Evolutionary conservation across 495 filamentous ascomycete genomes (phyloP).

Genomic region (Halenospora varia): DNA sequence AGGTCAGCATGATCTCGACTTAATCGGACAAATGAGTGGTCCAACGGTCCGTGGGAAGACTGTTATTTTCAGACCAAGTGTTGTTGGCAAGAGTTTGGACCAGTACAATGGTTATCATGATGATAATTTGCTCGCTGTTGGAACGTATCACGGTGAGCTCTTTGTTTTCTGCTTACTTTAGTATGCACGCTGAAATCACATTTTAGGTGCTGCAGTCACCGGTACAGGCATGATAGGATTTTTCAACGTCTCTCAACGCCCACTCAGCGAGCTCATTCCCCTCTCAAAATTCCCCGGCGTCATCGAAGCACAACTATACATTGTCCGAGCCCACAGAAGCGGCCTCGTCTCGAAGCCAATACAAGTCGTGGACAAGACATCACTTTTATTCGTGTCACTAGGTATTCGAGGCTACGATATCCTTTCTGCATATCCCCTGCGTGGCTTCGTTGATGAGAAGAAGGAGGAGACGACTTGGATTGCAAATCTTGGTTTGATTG

Average conservation of each 20-base stretch:
- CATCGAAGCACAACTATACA: slow-evolving; percentile 46
- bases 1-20: slow-evolving; percentile 65
- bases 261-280: slow-evolving; percentile 60
- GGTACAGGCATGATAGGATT: slow-evolving; percentile 77
- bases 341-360: slow-evolving; percentile 56
- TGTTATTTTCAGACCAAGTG: slow-evolving; percentile 71
- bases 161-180: not conserved
- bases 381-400: slow-evolving; percentile 56
- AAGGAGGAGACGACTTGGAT: slow-evolving; percentile 35
- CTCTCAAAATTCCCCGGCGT: slow-evolving; percentile 72
- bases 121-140: slow-evolving; percentile 68
- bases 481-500: slow-evolving; percentile 75
- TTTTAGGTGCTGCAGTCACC: slow-evolving; percentile 52
- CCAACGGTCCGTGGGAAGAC: slow-evolving; percentile 62
- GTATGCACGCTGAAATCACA: slow-evolving; percentile 3
- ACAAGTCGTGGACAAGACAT: slow-evolving; percentile 30
- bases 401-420: slow-evolving; percentile 73
- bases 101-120: slow-evolving; percentile 73
- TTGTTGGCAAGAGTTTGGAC: slow-evolving; percentile 64
- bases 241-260: slow-evolving; percentile 67
- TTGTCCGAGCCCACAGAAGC: slow-evolving; percentile 68
- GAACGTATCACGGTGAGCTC: slow-evolving; percentile 58
- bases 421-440: slow-evolving; percentile 66
- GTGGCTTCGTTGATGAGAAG: slow-evolving; percentile 44
- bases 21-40: slow-evolving; percentile 75